Base-by-base conservation (phyloP, 768 basidiomycete genomes). In the Lentinula lateritia region DNA sequence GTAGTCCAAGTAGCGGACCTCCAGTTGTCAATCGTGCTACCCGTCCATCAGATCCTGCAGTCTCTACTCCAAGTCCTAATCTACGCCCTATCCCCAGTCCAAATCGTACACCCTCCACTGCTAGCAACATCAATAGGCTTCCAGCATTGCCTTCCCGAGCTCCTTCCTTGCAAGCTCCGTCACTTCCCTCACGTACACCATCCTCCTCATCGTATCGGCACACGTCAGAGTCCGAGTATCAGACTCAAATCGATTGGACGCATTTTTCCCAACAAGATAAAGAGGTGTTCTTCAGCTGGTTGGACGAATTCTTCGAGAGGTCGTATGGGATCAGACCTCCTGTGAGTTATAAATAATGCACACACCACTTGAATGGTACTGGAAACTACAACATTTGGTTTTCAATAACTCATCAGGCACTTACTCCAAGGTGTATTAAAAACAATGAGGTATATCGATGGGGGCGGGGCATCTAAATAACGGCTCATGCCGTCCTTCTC, bases 231-330 rank as follows among this genome's bases (percentile, higher is more conserved):
- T 45, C 43, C 50, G 67, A 66, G 13, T n/a, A 28, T 28, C 28
- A 28, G 28, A 28, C 62, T 54, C 66, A 62, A 43, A 82, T 92
- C 35, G 85, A 90, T 68, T 93, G 90, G 90, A 71, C 78, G 5
- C 85, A 89, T 69, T 76, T 93, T 52, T 82, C 84, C 1, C 67
- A 70, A 20, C 79, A 86, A 68, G 89, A 93, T 67, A 92, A 90
- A 68, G 74, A 83, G 35, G 82, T 76, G 28, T 89, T 93, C 68
- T 93, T 92, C 71, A 72, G 73, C 62, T 92, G 90, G 90, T 76
- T 93, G 20, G 90, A 93, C 69, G 90, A 92, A 67, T 92, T 87
- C 73, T 93, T 93, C 67, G 79, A 82, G 15, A 77, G 78, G 38
- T 75, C 74, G 53, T 70, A 62, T 52, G 55, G 57, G 4, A 62